phyloP scores from a whole-genome alignment of 2,329 filamentous ascomycete genomes.

The Aspergillus fijiensis region DNA sequence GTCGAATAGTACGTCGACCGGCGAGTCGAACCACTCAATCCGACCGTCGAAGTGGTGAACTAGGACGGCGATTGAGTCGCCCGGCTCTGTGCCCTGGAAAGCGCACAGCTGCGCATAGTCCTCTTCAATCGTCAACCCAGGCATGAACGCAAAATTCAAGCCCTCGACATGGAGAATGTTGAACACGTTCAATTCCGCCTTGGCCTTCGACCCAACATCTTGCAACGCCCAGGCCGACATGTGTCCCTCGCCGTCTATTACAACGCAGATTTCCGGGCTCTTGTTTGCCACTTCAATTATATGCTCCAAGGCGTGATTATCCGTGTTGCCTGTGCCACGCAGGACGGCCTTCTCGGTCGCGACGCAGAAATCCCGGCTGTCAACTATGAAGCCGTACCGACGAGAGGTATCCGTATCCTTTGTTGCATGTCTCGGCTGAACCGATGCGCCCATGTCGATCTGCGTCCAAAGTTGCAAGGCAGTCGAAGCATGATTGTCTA shows the following conservation, averaged over 20 bases:
- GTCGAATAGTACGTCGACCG: constrained; percentile 78
- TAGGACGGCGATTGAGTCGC: constrained; percentile 69
- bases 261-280: constrained; percentile 81
- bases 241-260: constrained; percentile 77
- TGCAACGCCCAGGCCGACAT: constrained; percentile 94
- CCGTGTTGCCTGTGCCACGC: constrained; percentile 56
- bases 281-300: constrained; percentile 82
- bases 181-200: constrained; percentile 69
- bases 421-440: constrained; percentile 56
- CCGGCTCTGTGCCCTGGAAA: constrained; percentile 64
- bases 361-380: constrained; percentile 73
- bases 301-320: constrained; percentile 75
- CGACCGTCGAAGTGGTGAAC: constrained; percentile 82
- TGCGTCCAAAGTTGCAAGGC: constrained; percentile 77
- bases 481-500: constrained; percentile 68
- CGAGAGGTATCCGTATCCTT: constrained; percentile 42
- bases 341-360: constrained; percentile 77
- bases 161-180: constrained; percentile 77
- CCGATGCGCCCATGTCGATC: constrained; percentile 72
- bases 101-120: constrained; percentile 69
- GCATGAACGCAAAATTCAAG: constrained; percentile 45
- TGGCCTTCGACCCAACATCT: constrained; percentile 71
- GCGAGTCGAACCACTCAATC: constrained; percentile 77
- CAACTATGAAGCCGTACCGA: constrained; percentile 77
- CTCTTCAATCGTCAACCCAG: constrained; percentile 30